Conservation (phyloP, 1,139 yeast species). For the Kodamaea sp. region DNA sequence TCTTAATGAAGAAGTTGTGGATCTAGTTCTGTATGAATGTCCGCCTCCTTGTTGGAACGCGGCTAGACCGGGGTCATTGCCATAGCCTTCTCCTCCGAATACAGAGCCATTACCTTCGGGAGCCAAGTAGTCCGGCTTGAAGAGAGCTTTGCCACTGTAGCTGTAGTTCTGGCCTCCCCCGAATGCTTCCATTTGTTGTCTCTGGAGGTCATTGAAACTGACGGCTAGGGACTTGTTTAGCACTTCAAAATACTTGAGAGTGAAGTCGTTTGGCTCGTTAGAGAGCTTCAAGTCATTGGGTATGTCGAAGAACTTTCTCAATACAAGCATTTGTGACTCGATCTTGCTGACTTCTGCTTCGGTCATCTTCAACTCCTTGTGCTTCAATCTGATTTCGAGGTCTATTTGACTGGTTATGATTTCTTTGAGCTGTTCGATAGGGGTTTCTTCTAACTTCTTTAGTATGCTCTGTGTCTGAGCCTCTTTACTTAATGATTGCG, state of each 20-base stretch:
- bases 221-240: constrained; percentile 38
- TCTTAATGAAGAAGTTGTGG: constrained; percentile 51
- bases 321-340: constrained; percentile 57
- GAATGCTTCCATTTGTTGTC: constrained; percentile 5
- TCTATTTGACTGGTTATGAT: constrained; percentile 57
- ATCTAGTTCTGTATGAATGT: constrained; percentile 47
- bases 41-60: constrained; percentile 10
- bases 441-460: constrained; percentile 30
- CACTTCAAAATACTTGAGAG: constrained; percentile 46
- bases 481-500: constrained; percentile 3
- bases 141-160: constrained; percentile 11
- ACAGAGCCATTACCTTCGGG: constrained; percentile 6
- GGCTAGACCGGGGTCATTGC: constrained; percentile 4
- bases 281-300: constrained; percentile 38
- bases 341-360: constrained; percentile 66
- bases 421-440: constrained; percentile 39
- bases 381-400: constrained; percentile 69
- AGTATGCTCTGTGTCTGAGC: constrained; percentile 5
- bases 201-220: constrained; percentile 30
- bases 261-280: constrained; percentile 52
- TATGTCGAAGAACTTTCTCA: constrained; percentile 55
- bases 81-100: constrained; percentile 1
- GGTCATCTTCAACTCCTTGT: constrained; percentile 59
- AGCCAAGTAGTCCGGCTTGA: constrained; percentile 13
- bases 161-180: constrained; percentile 7